Percentiles rank a stretch among this genome's conserved stretches.
phyloP scores from a whole-genome alignment of 2,329 filamentous ascomycete species.

The Aspergillus japonicus region DNA sequence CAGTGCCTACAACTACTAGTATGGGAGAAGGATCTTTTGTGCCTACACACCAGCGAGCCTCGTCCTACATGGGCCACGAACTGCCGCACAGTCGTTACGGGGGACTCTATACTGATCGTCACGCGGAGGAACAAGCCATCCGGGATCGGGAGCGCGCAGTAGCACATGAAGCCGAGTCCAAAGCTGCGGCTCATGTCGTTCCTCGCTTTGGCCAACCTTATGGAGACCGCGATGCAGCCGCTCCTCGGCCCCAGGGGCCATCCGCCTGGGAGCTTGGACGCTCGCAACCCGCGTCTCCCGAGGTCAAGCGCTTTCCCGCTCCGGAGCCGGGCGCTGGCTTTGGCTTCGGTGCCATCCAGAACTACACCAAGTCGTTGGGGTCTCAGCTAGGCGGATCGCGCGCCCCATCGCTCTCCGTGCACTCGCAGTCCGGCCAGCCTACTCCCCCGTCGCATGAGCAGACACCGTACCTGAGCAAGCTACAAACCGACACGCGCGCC shows the following conservation, averaged over 20 bases:
- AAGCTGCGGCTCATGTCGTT: constrained; percentile 23
- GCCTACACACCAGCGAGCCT: constrained; percentile 23
- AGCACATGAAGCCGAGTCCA: constrained; percentile 32
- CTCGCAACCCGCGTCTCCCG: constrained; percentile 40
- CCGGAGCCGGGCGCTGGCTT: constrained; percentile 33
- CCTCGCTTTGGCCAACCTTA: constrained; percentile 34
- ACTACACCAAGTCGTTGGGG: constrained; percentile 43
- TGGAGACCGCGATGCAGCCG: constrained; percentile 32
- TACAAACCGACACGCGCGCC: constrained; percentile 33
- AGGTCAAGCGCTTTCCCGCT: constrained; percentile 35
- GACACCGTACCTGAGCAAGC: constrained; percentile 33
- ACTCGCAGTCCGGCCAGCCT: constrained; percentile 35
- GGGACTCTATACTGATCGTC: constrained; percentile 36
- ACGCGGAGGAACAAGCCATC: constrained; percentile 34
- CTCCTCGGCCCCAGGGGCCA: constrained; percentile 27
- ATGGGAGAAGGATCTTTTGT: constrained; percentile 24
- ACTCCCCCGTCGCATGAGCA: constrained; percentile 37
- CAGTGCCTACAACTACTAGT: constrained; percentile 16
- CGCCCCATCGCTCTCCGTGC: constrained; percentile 32
- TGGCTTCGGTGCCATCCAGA: constrained; percentile 43
- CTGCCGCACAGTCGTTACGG: constrained; percentile 33
- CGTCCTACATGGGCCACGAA: constrained; percentile 33
- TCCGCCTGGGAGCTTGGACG: constrained; percentile 38
- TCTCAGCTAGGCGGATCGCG: constrained; percentile 38
- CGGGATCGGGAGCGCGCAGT: constrained; percentile 36